Conservation (phyloP, 176 grass and related monocot species). For the sorghum (Sorghum bicolor) region DNA sequence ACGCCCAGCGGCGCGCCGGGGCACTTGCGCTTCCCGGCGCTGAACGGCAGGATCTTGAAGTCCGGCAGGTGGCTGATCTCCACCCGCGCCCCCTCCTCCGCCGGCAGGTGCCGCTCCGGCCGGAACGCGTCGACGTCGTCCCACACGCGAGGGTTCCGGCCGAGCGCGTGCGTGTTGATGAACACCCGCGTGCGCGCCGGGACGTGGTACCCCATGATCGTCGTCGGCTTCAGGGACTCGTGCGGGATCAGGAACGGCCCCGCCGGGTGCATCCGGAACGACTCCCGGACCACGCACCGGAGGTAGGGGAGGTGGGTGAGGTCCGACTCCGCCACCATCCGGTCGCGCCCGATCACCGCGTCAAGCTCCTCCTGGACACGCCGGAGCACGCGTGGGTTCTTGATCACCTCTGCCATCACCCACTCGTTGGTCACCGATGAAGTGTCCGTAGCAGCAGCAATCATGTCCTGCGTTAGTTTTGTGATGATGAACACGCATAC, state of each 20-base stretch:
- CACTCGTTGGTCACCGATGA: conserved; percentile 81
- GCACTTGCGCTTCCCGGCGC: conserved; percentile 88
- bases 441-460: conserved; percentile 74
- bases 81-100: conserved; percentile 34
- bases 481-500: not conserved
- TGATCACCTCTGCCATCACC: conserved; percentile 95
- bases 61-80: conserved; percentile 85
- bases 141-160: conserved; percentile 74
- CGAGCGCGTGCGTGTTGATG: conserved; percentile 88
- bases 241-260: conserved; percentile 85
- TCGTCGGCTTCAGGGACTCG: conserved; percentile 67
- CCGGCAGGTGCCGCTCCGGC: conserved; percentile 67
- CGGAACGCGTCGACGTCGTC: conserved; percentile 56
- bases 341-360: conserved; percentile 42
- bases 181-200: conserved; percentile 74
- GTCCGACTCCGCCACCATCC: conserved; percentile 66
- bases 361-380: conserved; percentile 80
- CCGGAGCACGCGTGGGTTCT: conserved; percentile 60
- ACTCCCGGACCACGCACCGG: conserved; percentile 75
- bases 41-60: conserved; percentile 85
- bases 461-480: conserved; percentile 63
- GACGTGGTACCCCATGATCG: conserved; percentile 81
- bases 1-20: conserved; percentile 73
- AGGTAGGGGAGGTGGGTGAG: conserved; percentile 64
- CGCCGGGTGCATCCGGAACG: conserved; percentile 80